These are phyloP conservation scores for Tulasnella sp. DNA, from an alignment of 768 basidiomycete species.

Conservation along the genomic window DNA sequence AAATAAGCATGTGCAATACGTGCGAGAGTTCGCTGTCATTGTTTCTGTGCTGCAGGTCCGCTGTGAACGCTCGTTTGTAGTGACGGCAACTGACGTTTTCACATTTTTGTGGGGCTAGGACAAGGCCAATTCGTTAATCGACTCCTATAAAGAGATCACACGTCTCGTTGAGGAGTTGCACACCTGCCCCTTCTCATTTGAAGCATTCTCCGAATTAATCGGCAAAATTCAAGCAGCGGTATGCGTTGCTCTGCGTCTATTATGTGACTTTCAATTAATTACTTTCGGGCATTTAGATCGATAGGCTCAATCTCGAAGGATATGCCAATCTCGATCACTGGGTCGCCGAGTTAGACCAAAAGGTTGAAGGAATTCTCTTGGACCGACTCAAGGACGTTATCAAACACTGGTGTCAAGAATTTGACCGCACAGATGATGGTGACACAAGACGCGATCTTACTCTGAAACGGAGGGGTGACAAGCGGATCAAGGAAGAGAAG, in stretches of 20 bases:
- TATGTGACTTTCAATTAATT: background rate
- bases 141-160: constrained; percentile 75
- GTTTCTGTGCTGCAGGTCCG: constrained; percentile 79
- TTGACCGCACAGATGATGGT: constrained; percentile 62
- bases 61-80: background rate
- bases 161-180: constrained; percentile 77
- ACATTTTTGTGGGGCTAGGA: constrained; percentile 38
- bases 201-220: constrained; percentile 71
- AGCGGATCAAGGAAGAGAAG: constrained; percentile 64
- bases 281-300: constrained; percentile 43
- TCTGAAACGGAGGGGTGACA: constrained; percentile 60
- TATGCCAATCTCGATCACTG: constrained; percentile 91
- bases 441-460: constrained; percentile 47
- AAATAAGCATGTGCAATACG: constrained; percentile 85
- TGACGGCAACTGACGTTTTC: background rate
- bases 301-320: constrained; percentile 89
- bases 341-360: constrained; percentile 64
- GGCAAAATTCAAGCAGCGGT: constrained; percentile 76
- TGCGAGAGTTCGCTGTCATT: constrained; percentile 87
- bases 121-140: constrained; percentile 89
- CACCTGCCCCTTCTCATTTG: constrained; percentile 73
- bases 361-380: constrained; percentile 71
- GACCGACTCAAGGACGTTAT: constrained; percentile 67
- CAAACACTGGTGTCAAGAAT: constrained; percentile 80
- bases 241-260: constrained; percentile 22